These are phyloP conservation scores for Aurifilum marmelostoma DNA, from an alignment of 2,329 filamentous ascomycete species.

Conservation along the genomic window DNA sequence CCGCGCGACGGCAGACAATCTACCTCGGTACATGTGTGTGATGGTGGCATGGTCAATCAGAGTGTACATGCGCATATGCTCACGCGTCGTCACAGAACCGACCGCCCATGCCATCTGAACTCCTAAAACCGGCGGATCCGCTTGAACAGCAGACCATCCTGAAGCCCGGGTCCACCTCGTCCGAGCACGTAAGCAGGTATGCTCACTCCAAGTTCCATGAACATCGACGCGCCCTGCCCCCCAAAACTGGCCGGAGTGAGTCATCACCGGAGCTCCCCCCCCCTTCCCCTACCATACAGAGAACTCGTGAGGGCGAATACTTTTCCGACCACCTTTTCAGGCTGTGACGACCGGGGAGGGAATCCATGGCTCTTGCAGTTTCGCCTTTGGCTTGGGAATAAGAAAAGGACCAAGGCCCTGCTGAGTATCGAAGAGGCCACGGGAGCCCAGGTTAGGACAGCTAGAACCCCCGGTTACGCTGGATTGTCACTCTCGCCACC, in stretches of 20 bases:
- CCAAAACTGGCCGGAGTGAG: slow-evolving; percentile 1
- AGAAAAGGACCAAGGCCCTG: background rate
- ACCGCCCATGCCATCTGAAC: background rate
- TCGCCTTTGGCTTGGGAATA: too few species aligned
- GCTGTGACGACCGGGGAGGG: background rate
- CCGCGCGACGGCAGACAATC: background rate
- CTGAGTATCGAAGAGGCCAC: background rate
- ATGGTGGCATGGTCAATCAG: background rate
- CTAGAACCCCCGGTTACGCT: too few species aligned
- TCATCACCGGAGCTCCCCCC: background rate
- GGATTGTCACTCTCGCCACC: too few species aligned
- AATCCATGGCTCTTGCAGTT: too few species aligned
- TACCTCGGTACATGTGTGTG: background rate
- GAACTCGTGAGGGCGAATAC: background rate
- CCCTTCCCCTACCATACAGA: background rate
- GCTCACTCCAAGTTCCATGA: background rate
- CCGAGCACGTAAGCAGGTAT: background rate
- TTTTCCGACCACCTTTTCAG: background rate
- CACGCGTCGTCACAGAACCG: background rate
- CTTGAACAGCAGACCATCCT: background rate
- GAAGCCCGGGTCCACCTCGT: background rate
- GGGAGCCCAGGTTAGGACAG: too few species aligned
- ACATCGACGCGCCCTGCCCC: background rate
- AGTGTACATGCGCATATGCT: background rate
- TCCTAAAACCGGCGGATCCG: background rate